Evolutionary conservation across 2,329 filamentous ascomycete genomes (phyloP).

Genomic region (Diaporthe sp.): DNA sequence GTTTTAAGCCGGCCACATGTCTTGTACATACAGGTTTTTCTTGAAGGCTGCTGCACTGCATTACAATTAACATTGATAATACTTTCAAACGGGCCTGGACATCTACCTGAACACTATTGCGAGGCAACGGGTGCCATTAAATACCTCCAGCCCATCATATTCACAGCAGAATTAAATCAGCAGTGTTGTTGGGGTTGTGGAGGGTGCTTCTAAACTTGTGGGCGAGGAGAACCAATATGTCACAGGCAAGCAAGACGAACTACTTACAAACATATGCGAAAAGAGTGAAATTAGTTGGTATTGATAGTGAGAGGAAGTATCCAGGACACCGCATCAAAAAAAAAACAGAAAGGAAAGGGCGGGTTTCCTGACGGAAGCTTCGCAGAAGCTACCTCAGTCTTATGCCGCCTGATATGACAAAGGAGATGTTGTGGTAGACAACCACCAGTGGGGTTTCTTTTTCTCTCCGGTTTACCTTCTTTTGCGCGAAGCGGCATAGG

Average conservation of each 20-base stretch:
- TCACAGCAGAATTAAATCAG: neutral
- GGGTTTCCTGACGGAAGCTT: neutral
- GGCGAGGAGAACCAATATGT: neutral
- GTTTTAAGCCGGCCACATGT: neutral
- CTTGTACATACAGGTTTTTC: neutral
- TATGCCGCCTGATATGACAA: neutral
- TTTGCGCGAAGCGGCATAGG: neutral
- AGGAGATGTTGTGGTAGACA: constrained; percentile 9
- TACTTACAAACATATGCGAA: neutral
- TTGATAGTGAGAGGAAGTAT: neutral
- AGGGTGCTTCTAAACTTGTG: too few relatives aligned
- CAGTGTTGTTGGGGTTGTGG: neutral
- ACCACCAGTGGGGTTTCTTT: neutral
- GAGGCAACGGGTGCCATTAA: neutral
- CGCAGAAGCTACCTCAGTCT: neutral
- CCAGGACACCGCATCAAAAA: neutral
- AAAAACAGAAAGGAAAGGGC: neutral
- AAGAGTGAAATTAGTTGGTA: neutral
- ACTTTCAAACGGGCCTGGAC: too few relatives aligned
- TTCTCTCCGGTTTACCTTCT: neutral
- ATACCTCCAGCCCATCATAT: neutral
- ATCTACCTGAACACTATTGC: too few relatives aligned
- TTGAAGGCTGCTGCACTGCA: neutral
- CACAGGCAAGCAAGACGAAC: neutral
- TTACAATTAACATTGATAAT: neutral